phyloP scores from a whole-genome alignment of 495 filamentous ascomycete genomes.

The Trypethelium eluteriae region DNA sequence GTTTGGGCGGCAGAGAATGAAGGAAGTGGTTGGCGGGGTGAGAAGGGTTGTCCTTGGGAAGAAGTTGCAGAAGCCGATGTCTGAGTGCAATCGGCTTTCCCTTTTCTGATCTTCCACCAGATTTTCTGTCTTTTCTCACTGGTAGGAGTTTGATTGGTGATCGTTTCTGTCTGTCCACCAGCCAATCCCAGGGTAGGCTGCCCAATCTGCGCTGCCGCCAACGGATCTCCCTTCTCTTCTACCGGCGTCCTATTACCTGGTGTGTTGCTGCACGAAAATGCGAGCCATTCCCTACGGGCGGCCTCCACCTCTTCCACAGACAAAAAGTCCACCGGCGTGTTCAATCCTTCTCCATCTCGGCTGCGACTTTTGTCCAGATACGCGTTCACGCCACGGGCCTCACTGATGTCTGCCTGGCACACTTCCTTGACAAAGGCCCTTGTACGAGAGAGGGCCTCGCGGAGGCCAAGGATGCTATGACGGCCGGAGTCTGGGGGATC shows the following conservation, averaged over 20 bases:
- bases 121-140: too few species aligned
- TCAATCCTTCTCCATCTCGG: not conserved
- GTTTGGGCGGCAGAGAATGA: too few species aligned
- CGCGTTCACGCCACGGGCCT: not conserved
- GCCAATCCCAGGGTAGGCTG: not conserved
- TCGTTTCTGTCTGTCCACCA: too few species aligned
- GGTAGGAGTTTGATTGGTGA: too few species aligned
- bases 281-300: not conserved
- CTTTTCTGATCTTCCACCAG: too few species aligned
- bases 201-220: not conserved
- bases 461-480: not conserved
- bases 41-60: too few species aligned
- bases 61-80: too few species aligned
- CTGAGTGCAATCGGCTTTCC: too few species aligned
- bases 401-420: not conserved
- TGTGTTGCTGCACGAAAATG: conserved; percentile 6
- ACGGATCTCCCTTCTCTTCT: not conserved
- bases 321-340: not conserved
- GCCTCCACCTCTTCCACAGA: too few species aligned
- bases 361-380: not conserved
- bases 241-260: not conserved
- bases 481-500: not conserved
- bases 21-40: too few species aligned
- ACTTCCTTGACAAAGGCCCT: not conserved
- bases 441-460: not conserved